A percentile compares a stretch with the other conserved stretches of the same genome.
These are phyloP conservation scores for Fusarium sacchari DNA, from an alignment of 2,329 filamentous ascomycete species.

Conservation along the genomic window DNA sequence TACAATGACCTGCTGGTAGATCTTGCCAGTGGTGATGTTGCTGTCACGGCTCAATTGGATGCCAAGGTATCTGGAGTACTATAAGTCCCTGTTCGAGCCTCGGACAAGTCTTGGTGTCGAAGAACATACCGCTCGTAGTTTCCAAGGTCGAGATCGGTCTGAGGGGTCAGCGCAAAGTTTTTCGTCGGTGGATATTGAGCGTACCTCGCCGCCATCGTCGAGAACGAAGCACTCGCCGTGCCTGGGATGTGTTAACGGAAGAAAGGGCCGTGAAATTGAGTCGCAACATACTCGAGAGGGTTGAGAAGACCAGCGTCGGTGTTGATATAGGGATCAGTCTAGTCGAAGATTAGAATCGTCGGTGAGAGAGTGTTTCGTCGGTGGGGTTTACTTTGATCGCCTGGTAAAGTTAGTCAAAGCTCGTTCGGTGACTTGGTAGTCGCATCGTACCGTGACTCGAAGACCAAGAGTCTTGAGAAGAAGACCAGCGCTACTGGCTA, in stretches of 20 bases:
- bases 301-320: constrained; percentile 47
- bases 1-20: constrained; percentile 88
- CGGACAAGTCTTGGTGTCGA: background rate
- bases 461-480: constrained; percentile 83
- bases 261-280: background rate
- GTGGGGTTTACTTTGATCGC: constrained; percentile 33
- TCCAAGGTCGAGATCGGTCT: constrained; percentile 64
- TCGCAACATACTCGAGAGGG: constrained; percentile 46
- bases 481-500: constrained; percentile 63
- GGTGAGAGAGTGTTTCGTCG: background rate
- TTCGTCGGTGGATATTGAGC: background rate
- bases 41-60: constrained; percentile 85
- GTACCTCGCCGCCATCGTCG: constrained; percentile 65
- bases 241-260: constrained; percentile 52
- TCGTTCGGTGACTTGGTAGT: background rate
- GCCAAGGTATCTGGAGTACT: constrained; percentile 69
- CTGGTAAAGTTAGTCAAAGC: constrained; percentile 20
- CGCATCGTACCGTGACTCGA: constrained; percentile 65
- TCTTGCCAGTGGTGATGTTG: constrained; percentile 98
- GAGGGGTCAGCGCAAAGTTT: constrained; percentile 19
- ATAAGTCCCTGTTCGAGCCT: background rate
- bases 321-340: constrained; percentile 63
- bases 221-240: constrained; percentile 93
- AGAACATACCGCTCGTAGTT: constrained; percentile 61
- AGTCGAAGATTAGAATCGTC: constrained; percentile 42